Evolutionary conservation across 768 basidiomycete species (phyloP), one percentile per base, ranked within the genome.

Genomic region (Lactarius hengduanensis): DNA sequence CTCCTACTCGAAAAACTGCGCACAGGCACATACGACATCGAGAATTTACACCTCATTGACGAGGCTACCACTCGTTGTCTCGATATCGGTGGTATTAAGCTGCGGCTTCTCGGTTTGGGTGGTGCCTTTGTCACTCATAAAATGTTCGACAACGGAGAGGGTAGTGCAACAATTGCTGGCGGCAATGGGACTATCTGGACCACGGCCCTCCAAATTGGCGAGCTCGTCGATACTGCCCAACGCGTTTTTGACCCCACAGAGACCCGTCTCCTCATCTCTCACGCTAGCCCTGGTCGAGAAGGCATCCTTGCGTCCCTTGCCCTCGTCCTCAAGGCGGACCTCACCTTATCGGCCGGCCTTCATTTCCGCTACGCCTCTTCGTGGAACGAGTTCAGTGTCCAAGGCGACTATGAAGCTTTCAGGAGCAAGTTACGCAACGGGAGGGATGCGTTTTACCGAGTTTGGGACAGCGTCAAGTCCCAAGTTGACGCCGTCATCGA

Each of bases 101-200:
- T 99, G 65, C 86, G 97, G 45, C 82, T 99, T 50, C 86, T 99
- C n/a, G 97, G 96, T 47, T 82, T 99, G 32, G 97, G 97, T 10
- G 97, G 97, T 61, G 96, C 96, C 3, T 84, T 98, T 50, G 94
- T 97, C 7, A 86, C 88, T 50, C 95, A 98, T 81, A 98, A 98
- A 77, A 85, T 94, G 82, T 94, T 96, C 72, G 91, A 94, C 78
- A 94, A 94, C 69, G 92, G 96, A 0, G 93, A 96, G 57, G 96
- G 96, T 3, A 87, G 80, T 55, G 96, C 94, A 13, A 98, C 96
- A n/a, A 97, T 99, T 69, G 96, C 97, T 0, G 97, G 97, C 41
- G 97, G 95, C 2, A 91, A 94, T 73, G 97, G 97, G 36, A 98
- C 96, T 22, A 96, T 98, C 89, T 99, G 97, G 97, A 92, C 94